Conservation (phyloP, 129 eudicot species). For the Cynara cardunculus region DNA sequence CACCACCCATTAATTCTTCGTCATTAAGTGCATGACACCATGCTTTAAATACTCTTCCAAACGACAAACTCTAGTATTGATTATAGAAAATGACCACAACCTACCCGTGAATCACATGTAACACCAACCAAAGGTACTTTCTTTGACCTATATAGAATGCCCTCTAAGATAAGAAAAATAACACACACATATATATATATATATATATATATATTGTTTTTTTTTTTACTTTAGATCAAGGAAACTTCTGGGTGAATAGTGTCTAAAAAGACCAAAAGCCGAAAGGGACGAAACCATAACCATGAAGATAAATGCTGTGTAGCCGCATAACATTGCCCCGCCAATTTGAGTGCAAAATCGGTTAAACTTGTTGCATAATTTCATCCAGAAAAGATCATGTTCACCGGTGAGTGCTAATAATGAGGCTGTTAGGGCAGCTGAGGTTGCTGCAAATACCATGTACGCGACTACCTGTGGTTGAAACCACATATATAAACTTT, state of each 20-base stretch:
- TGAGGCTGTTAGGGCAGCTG: conserved; percentile 39
- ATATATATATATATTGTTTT: neutral
- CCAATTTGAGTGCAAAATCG: conserved; percentile 72
- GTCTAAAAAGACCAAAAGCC: conserved; percentile 53
- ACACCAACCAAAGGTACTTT: conserved; percentile 22
- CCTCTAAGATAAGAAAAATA: neutral
- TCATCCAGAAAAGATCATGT: conserved; percentile 55
- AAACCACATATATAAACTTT: neutral
- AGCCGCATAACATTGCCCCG: conserved; percentile 46
- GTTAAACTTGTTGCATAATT: conserved; percentile 45
- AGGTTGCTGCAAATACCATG: conserved; percentile 40
- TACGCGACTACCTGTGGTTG: conserved; percentile 44
- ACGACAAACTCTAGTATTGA: conserved; percentile 6
- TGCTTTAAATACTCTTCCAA: conserved; percentile 22
- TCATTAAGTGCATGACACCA: conserved; percentile 7
- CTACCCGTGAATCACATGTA: conserved; percentile 27
- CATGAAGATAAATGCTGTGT: conserved; percentile 39
- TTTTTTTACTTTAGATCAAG: conserved; percentile 35
- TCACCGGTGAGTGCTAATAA: conserved; percentile 41
- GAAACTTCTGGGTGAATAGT: conserved; percentile 57
- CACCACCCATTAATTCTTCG: conserved; percentile 15
- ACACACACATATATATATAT: neutral
- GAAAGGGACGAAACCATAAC: conserved; percentile 43
- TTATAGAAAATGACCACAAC: conserved; percentile 25
- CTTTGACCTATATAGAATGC: neutral